Evolutionary conservation across 2,329 filamentous ascomycete genomes (phyloP).

Genomic region (Penicillium sp.): DNA sequence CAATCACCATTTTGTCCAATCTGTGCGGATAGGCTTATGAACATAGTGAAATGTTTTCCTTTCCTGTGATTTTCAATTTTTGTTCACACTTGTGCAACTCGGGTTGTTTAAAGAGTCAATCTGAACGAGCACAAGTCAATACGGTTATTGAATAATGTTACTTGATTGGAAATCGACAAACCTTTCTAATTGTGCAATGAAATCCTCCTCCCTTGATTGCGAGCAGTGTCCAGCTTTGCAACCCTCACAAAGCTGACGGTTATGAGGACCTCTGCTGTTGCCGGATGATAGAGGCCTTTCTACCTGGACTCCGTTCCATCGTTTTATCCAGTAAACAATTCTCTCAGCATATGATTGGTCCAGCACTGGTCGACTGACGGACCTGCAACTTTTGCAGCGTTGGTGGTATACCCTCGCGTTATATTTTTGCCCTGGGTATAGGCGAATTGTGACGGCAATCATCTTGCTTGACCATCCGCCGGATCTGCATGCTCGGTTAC

Average conservation of each 20-base stretch:
- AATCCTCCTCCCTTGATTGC: not conserved
- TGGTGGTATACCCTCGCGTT: slow-evolving; percentile 49
- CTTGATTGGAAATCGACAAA: not conserved
- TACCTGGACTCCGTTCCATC: slow-evolving; percentile 39
- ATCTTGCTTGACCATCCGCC: slow-evolving; percentile 42
- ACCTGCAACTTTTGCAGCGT: slow-evolving; percentile 38
- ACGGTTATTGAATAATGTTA: too few relatives aligned
- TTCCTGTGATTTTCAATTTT: too few relatives aligned
- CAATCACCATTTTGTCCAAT: too few relatives aligned
- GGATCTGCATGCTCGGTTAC: slow-evolving; percentile 31
- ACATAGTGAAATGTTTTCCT: too few relatives aligned
- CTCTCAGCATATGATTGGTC: slow-evolving; percentile 45
- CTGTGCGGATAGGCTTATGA: too few relatives aligned
- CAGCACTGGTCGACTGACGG: slow-evolving; percentile 33
- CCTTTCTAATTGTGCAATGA: not conserved
- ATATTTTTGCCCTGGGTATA: slow-evolving; percentile 40
- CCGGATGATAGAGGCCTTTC: slow-evolving; percentile 14
- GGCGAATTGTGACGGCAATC: slow-evolving; percentile 45
- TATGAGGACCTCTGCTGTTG: slow-evolving; percentile 27
- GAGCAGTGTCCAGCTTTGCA: slow-evolving; percentile 27
- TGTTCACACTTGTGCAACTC: too few relatives aligned
- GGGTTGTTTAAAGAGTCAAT: too few relatives aligned
- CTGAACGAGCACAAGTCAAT: too few relatives aligned
- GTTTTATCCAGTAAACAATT: slow-evolving; percentile 45
- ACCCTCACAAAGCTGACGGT: slow-evolving; percentile 32